Evolutionary conservation across 148 eudicot species (phyloP).

Genomic region (Salicornia ramosissima): DNA sequence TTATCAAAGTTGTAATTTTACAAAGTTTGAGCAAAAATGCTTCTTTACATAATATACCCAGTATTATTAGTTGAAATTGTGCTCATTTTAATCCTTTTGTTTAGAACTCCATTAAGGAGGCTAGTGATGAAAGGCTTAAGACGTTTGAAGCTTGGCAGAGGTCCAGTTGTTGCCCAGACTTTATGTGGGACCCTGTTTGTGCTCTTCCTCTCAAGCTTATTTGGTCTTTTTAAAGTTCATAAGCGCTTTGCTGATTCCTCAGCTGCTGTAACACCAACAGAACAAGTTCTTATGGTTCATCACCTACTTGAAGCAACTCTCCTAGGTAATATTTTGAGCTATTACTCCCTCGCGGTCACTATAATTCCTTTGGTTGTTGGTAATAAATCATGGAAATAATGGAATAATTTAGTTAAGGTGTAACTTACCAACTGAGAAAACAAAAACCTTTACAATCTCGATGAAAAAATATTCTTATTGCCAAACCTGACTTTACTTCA

Average conservation of each 20-base stretch:
- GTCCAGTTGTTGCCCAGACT: slow-evolving; percentile 45
- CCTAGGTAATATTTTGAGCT: slow-evolving; percentile 32
- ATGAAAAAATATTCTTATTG: too few relatives aligned
- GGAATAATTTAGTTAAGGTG: too few relatives aligned
- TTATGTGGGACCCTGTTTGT: slow-evolving; percentile 41
- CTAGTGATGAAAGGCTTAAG: slow-evolving; percentile 35
- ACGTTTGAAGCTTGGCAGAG: slow-evolving; percentile 45
- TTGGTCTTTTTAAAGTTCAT: slow-evolving; percentile 29
- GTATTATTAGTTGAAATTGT: slow-evolving; percentile 39
- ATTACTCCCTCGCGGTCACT: too few relatives aligned
- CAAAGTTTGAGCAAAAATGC: too few relatives aligned
- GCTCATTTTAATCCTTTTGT: slow-evolving; percentile 37
- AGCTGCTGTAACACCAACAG: slow-evolving; percentile 44
- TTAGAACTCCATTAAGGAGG: slow-evolving; percentile 47
- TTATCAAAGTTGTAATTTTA: too few relatives aligned
- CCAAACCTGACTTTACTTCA: too few relatives aligned
- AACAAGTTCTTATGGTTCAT: slow-evolving; percentile 58
- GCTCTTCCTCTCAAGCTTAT: slow-evolving; percentile 39
- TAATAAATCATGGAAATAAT: too few relatives aligned
- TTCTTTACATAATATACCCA: slow-evolving; percentile 42
- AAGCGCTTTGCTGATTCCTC: slow-evolving; percentile 30
- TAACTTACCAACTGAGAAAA: too few relatives aligned
- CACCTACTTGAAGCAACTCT: slow-evolving; percentile 60
- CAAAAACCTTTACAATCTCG: too few relatives aligned
- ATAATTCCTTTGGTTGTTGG: too few relatives aligned